phyloP scores from a whole-genome alignment of 1,284 basidiomycete species.

The Malassezia equina region DNA sequence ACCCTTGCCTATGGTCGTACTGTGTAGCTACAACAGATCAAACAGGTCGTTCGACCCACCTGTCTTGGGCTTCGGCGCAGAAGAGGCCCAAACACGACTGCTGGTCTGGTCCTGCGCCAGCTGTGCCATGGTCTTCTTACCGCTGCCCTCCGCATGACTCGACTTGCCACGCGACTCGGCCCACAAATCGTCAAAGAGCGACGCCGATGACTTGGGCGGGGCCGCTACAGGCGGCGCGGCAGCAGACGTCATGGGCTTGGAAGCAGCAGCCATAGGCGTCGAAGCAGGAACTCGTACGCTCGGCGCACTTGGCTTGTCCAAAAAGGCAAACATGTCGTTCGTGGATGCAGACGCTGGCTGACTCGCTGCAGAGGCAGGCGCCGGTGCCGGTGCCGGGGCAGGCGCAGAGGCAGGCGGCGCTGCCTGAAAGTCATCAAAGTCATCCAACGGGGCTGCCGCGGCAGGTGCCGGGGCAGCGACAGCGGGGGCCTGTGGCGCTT shows the following conservation, averaged over 20 bases:
- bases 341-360: conserved; percentile 57
- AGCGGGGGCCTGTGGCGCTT: no score
- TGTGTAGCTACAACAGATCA: conserved; percentile 15
- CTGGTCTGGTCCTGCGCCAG: conserved; percentile 44
- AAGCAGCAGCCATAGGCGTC: background rate
- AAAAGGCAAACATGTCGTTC: conserved; percentile 52
- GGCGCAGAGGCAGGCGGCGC: conserved; percentile 6
- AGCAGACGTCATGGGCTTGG: background rate
- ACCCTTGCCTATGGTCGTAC: background rate
- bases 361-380: conserved; percentile 45
- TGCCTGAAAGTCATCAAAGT: conserved; percentile 36
- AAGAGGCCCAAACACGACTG: conserved; percentile 8
- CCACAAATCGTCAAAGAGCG: conserved; percentile 79
- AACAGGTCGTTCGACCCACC: conserved; percentile 13
- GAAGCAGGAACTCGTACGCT: no score
- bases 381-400: conserved; percentile 2
- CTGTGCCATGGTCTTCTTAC: conserved; percentile 47
- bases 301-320: conserved; percentile 35
- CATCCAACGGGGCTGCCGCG: conserved; percentile 23
- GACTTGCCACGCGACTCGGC: conserved; percentile 56
- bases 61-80: background rate
- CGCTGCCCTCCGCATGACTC: conserved; percentile 16
- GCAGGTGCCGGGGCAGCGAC: conserved; percentile 8
- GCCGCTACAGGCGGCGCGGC: no score
- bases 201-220: conserved; percentile 5